Base-by-base conservation (phyloP, 1,284 basidiomycete genomes). In the Gymnopus androsaceus region DNA sequence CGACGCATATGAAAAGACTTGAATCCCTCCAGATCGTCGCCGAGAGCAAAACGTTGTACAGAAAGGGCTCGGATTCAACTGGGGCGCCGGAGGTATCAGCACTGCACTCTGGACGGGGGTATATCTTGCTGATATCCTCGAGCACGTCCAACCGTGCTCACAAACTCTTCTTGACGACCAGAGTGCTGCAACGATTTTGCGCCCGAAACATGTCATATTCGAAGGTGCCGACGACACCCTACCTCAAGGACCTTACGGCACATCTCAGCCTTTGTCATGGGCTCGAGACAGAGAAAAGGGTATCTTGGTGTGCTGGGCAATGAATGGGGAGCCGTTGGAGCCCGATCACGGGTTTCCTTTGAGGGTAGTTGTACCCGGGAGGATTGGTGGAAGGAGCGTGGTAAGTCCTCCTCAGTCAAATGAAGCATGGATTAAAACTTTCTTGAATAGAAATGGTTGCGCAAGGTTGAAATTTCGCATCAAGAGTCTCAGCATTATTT, bases 21-120 rank as follows among this genome's bases (percentile, higher is more conserved):
- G n/a, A n/a, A n/a, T n/a, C n/a, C n/a, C n/a, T n/a, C n/a, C n/a
- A n/a, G n/a, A 88, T 67, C 70, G 86, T 3, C 74, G 86, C 11
- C 87, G 85, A 64, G 87, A 89, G 62, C 86, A 88, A 63, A 88
- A 88, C 63, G 72, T 85, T 52, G 78, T 87, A n/a, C 73, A 74
- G 3, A 83, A 87, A 64, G 78, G 78, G n/a, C 72, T 84, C 1
- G 84, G 81, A 7, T 86, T 86, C 63, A 76, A 70, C 47, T 86
- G 84, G 84, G 84, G 83, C 4, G 27, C 54, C 2, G 54, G 36
- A 15, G 54, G 54, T 21, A 74, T 84, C 12, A 81, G 78, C 2
- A 88, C 85, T 0, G 84, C 84, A 1, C 71, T 88, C 2, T 88
- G 83, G 69, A 88, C 86, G 0, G 86, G 86, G 3, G 83, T 87